These are phyloP conservation scores for Styphnolobium japonicum DNA, from an alignment of 306 rosid species.

Conservation along the genomic window DNA sequence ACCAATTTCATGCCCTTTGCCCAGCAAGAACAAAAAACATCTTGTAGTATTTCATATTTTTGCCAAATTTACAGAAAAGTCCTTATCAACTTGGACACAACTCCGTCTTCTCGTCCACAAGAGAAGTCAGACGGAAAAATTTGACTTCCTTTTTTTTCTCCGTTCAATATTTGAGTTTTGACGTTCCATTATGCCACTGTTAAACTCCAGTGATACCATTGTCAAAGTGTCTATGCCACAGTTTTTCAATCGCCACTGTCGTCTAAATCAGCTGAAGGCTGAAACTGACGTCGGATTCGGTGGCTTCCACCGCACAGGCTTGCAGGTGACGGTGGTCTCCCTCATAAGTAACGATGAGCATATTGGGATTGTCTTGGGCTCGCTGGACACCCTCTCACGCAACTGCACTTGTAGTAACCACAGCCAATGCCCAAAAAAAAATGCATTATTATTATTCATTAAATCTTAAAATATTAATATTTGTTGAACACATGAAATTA, in stretches of 20 bases:
- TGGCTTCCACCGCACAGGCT: neutral
- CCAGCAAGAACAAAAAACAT: neutral
- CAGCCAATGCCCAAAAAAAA: conserved; percentile 24
- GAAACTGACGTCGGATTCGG: neutral
- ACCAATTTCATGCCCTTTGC: neutral
- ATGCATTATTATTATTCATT: neutral
- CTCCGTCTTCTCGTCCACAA: conserved; percentile 32
- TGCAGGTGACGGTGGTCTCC: conserved; percentile 36
- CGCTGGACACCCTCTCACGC: conserved; percentile 77
- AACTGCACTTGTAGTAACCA: conserved; percentile 78
- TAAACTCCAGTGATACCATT: too few species aligned
- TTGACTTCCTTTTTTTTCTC: conserved; percentile 17
- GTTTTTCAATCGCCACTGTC: neutral
- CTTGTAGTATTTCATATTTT: conserved; percentile 23
- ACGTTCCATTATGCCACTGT: too few species aligned
- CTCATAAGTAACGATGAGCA: conserved; percentile 35
- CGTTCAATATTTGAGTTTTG: neutral
- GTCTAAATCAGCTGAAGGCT: neutral
- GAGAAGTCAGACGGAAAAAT: conserved; percentile 31
- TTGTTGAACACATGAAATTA: too few species aligned
- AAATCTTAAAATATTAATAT: neutral
- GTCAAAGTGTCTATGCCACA: too few species aligned
- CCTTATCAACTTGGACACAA: conserved; percentile 27
- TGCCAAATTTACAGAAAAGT: conserved; percentile 34
- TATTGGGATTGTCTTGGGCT: conserved; percentile 45